A percentile compares a stretch with the other conserved stretches of the same genome.
These are phyloP conservation scores for Herpetomonas samuelpessoai DNA, from an alignment of 208 protist species.

Conservation along the genomic window DNA sequence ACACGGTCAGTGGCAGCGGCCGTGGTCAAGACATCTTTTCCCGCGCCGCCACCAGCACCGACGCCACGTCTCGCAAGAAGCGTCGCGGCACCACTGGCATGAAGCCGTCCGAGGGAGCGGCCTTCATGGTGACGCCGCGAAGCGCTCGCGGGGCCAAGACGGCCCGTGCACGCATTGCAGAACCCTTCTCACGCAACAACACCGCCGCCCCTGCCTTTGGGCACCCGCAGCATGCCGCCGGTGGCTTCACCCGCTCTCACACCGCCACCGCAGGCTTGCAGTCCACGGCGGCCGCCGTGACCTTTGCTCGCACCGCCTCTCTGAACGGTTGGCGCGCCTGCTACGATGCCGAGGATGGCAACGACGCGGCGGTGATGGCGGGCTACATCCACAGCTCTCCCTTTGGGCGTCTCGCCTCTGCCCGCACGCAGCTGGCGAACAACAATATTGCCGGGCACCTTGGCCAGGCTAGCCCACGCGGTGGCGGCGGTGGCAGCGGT, in stretches of 20 bases:
- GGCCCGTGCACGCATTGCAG: not conserved
- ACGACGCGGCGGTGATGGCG: not conserved
- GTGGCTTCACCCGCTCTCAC: not conserved
- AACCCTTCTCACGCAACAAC: not conserved
- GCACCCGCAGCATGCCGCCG: not conserved
- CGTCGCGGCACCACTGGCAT: no score
- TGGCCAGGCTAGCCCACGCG: not conserved
- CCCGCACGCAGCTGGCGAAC: not conserved
- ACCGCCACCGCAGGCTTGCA: not conserved
- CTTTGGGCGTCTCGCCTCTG: slow-evolving; percentile 19
- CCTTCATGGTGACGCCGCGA: no score
- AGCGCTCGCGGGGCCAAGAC: not conserved
- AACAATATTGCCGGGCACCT: not conserved
- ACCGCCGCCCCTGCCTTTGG: not conserved
- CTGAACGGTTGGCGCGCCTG: not conserved
- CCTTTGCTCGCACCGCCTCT: not conserved
- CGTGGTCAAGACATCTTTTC: slow-evolving; percentile 4
- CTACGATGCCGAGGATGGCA: not conserved
- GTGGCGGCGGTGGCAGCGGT: not conserved
- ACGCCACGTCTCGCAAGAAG: no score
- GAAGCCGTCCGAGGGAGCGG: no score
- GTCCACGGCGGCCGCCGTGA: not conserved
- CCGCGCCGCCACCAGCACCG: slow-evolving; percentile 2
- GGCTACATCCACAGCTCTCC: not conserved
- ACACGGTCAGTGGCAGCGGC: not conserved